Evolutionary conservation across 495 filamentous ascomycete genomes (phyloP), one percentile per base, ranked within the genome.

Genomic region (Talaromyces borbonicus): DNA sequence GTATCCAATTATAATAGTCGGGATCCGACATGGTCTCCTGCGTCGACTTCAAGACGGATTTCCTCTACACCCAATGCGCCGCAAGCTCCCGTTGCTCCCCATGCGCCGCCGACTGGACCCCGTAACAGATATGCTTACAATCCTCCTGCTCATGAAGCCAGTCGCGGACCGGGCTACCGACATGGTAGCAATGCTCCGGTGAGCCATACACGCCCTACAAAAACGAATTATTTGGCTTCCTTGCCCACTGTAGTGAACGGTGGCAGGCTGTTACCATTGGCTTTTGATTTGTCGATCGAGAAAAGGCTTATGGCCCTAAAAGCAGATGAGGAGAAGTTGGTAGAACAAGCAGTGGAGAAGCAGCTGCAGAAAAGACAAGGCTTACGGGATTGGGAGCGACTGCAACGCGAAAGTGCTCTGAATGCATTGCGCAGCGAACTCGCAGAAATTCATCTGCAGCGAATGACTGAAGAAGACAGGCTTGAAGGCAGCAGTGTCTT

Each of bases 361-460:
- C 74, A 83, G 49, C 59, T 55, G 37, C 55, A 59, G 40, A 79
- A 77, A 50, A 60, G 78, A 48, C 54, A 60, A 38, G 66, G 58
- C 0, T 39, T 80, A 24, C 65, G 69, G 41, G 77, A 83, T 27
- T 84, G 80, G 80, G 77, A 78, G 31, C 63, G 59, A 35, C 47
- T 76, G 47, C 72, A 80, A 49, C 59, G 75, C 19, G 80, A 84
- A 57, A 75, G 68, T 37, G 72, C 72, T 12, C 75, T 74, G 33
- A 74, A 73, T 24, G 73, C 73, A 3, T 53, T 82, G 42, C 76
- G 73, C 56, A 76, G 71, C 47, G 78, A 82, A 46, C 53, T 83
- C 41, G 78, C 79, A 1, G 80, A 83, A 54, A 62, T 71, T n/a
- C 68, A 77, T 47, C 52, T 84, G 39, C 72, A 77, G 47, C 63